phyloP scores from a whole-genome alignment of 176 grass and related monocot genomes.

The Chrysopogon serrulatus region DNA sequence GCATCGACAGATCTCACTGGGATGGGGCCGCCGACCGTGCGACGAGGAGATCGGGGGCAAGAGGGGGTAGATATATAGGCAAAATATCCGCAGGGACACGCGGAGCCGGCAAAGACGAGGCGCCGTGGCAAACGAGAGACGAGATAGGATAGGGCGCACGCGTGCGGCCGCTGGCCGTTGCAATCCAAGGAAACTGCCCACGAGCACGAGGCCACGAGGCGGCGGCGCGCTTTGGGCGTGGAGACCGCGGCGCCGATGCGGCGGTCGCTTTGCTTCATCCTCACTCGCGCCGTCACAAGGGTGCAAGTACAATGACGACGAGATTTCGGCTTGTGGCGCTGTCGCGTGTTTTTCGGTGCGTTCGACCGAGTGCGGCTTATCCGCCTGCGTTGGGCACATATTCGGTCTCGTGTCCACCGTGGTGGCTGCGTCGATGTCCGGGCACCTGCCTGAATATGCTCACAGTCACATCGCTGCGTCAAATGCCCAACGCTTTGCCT shows the following conservation, averaged over 20 bases:
- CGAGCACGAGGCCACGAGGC: background rate
- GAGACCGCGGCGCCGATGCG: background rate
- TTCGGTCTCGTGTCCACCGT: background rate
- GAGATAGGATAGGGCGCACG: too few relatives aligned
- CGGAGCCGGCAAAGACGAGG: background rate
- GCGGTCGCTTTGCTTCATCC: background rate
- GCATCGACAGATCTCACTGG: background rate
- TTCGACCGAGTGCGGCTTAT: background rate
- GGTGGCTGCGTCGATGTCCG: background rate
- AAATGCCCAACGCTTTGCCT: background rate
- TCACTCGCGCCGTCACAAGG: background rate
- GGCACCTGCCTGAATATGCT: background rate
- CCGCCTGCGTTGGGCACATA: background rate
- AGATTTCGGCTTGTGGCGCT: background rate
- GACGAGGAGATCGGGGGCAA: background rate
- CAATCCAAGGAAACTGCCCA: background rate
- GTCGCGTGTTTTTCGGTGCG: background rate
- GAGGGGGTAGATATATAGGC: background rate
- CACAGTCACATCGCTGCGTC: background rate
- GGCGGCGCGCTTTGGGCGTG: background rate
- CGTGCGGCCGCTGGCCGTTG: background rate
- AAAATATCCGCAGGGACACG: background rate
- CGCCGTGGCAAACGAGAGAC: constrained; percentile 8
- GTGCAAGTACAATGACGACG: background rate
- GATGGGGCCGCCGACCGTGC: background rate